Conservation (phyloP, 108 stramenopile species). For the Epithemia pelagica region DNA sequence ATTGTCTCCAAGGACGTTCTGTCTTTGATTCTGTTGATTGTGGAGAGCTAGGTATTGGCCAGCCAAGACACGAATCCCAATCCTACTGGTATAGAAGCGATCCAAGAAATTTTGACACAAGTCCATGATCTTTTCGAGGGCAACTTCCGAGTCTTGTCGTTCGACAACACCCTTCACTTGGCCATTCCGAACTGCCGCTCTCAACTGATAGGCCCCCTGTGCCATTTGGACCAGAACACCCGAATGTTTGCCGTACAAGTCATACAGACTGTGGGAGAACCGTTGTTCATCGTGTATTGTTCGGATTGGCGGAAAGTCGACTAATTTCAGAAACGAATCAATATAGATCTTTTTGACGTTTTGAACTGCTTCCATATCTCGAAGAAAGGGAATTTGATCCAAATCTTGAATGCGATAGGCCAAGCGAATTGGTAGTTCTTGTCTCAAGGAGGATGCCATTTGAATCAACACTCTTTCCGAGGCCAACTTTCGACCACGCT, state of each 20-base stretch:
- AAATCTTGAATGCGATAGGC: slow-evolving; percentile 78
- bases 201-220: slow-evolving; percentile 67
- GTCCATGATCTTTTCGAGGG: slow-evolving; percentile 25
- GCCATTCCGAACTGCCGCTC: slow-evolving; percentile 20
- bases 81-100: slow-evolving; percentile 80
- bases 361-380: slow-evolving; percentile 38
- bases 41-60: slow-evolving; percentile 71
- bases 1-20: background rate
- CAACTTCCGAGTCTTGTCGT: slow-evolving; percentile 1
- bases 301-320: slow-evolving; percentile 18
- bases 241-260: slow-evolving; percentile 65
- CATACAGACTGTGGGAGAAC: slow-evolving; percentile 51
- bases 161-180: background rate
- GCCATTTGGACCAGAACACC: slow-evolving; percentile 81
- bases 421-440: slow-evolving; percentile 79
- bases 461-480: slow-evolving; percentile 47
- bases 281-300: slow-evolving; percentile 42
- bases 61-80: slow-evolving; percentile 86
- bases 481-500: slow-evolving; percentile 25
- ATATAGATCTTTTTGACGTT: slow-evolving; percentile 64
- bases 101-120: slow-evolving; percentile 75
- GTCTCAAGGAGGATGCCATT: slow-evolving; percentile 54
- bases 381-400: slow-evolving; percentile 42
- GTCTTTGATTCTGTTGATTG: slow-evolving; percentile 9
- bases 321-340: slow-evolving; percentile 45